These are phyloP conservation scores for Sphagnum contortum DNA, from an alignment of 225 moss, liverwort and hornwort species.

Conservation along the genomic window DNA sequence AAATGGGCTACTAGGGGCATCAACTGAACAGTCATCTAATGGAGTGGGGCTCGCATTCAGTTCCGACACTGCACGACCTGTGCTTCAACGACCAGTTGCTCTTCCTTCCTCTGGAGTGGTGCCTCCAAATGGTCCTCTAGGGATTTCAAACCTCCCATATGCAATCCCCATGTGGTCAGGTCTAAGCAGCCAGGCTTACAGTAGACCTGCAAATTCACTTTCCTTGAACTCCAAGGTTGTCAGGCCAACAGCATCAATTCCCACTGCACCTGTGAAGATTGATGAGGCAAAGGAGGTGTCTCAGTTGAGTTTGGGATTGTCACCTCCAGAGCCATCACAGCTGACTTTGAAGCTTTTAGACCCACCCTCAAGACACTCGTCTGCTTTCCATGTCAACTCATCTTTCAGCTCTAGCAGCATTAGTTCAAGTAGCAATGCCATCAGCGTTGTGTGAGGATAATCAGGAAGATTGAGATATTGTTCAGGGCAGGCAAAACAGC, in stretches of 20 bases:
- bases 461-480: conserved; percentile 18
- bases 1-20: conserved; percentile 27
- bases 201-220: conserved; percentile 38
- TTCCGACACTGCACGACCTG: conserved; percentile 37
- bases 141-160: conserved; percentile 37
- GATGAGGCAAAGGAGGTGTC: conserved; percentile 92
- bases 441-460: conserved; percentile 77
- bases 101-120: conserved; percentile 34
- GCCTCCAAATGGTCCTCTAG: conserved; percentile 30
- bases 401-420: conserved; percentile 70
- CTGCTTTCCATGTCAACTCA: conserved; percentile 80
- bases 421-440: conserved; percentile 72
- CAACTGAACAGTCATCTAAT: conserved; percentile 61
- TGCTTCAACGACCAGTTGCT: conserved; percentile 56
- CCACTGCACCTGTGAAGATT: conserved; percentile 58
- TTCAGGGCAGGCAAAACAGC: conserved; percentile 31
- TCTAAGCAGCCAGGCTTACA: conserved; percentile 48
- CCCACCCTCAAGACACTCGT: conserved; percentile 72
- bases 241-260: conserved; percentile 72
- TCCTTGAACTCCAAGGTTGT: conserved; percentile 65
- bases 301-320: conserved; percentile 73
- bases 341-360: conserved; percentile 79
- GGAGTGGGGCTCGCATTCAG: conserved; percentile 43
- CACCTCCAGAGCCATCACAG: conserved; percentile 78
- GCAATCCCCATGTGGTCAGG: conserved; percentile 72